Conservation (phyloP, 768 basidiomycete species). For the Pisolithus marmoratus region DNA sequence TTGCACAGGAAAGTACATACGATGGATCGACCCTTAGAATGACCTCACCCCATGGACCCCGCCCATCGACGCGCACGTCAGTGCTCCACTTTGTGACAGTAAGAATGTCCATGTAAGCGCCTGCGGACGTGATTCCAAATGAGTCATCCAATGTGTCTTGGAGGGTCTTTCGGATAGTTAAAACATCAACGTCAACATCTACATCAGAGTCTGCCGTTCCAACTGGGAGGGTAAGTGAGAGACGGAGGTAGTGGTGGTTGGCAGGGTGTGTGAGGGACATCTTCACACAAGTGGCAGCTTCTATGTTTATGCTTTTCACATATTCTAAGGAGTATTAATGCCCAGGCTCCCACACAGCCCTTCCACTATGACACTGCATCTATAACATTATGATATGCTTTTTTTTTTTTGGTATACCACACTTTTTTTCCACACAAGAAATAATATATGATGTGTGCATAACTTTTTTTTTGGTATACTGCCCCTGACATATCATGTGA, state of each 20-base stretch:
- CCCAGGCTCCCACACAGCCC: no score
- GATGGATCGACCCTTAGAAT: constrained; percentile 17
- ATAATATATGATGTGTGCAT: no score
- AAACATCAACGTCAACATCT: constrained; percentile 27
- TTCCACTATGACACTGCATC: no score
- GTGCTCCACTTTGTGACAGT: constrained; percentile 34
- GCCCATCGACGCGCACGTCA: background rate
- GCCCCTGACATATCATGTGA: no score
- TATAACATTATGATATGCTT: no score
- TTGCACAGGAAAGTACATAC: constrained; percentile 7
- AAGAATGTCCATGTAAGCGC: constrained; percentile 53
- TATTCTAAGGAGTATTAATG: no score
- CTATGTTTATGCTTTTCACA: no score
- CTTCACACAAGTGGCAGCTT: no score
- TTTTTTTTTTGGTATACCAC: no score
- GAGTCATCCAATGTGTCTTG: constrained; percentile 50
- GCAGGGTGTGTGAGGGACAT: background rate
- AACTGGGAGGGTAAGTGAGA: constrained; percentile 32
- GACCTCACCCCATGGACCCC: constrained; percentile 6
- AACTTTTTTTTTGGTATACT: no score
- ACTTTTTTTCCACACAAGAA: no score
- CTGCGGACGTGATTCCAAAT: constrained; percentile 49
- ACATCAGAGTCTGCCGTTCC: background rate
- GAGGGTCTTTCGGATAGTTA: constrained; percentile 47
- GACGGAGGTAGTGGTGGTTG: constrained; percentile 41